Evolutionary conservation across 352 stramenopile species (phyloP), one percentile per base, ranked within the genome.

Genomic region (Phytophthora pini): DNA sequence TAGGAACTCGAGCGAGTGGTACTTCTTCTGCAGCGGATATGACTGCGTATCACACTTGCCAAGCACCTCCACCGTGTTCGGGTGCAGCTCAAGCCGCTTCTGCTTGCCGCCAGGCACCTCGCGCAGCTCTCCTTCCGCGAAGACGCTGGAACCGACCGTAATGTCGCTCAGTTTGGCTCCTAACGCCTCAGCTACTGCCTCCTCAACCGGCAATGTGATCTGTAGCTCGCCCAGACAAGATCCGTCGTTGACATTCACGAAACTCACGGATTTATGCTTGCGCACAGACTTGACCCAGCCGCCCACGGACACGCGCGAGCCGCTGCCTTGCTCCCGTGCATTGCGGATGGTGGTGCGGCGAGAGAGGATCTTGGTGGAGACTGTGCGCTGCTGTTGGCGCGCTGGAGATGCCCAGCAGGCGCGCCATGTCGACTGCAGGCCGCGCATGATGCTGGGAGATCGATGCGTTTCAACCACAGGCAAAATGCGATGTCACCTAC

Each of bases 11-110:
- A 99, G 80, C 26, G 95, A 97, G 73, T 99, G 97, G 63, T 97
- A 93, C 77, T 99, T 99, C 86, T 99, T 99, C 52, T 98, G 96
- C 20, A 99, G 80, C 27, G 98, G 98, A 59, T 98, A 99, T n/a
- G 69, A 82, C 54, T 97, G 82, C 11, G 79, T 78, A 31, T 98
- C 93, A 76, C 95, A 99, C 46, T 84, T 76, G 32, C 97, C 97
- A 13, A 99, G 80, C 34, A 99, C 76, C 22, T 94, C 56, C 4
- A 97, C 77, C 41, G 68, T 80, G 13, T 78, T 70, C 2, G 91
- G 93, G 38, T 96, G 86, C 29, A 99, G 69, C 83, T 99, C 97
- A 27, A 98, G 69, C n/a, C 84, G 77, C 48, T 80, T 90, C 91
- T 97, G 69, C 92, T 98, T 76, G 84, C 86, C 45, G 60, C 91